Evolutionary conservation across 2,329 filamentous ascomycete genomes (phyloP).

Genomic region (Hortaea werneckii): DNA sequence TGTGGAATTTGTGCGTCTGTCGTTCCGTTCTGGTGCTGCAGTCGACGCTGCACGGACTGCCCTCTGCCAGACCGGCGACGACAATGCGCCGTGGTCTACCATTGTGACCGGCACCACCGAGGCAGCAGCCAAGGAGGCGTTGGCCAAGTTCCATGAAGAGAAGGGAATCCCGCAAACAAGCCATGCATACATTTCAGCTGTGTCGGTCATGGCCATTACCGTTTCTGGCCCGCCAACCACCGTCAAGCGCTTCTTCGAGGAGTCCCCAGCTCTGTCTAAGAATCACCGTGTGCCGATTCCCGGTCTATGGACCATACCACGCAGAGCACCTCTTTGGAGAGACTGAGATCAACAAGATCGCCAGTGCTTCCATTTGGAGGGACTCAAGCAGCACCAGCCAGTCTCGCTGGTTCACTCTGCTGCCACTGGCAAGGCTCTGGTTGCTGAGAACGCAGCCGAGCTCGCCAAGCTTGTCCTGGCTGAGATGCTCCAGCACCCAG

Average conservation of each 20-base stretch:
- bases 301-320: conserved; percentile 50
- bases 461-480: conserved; percentile 33
- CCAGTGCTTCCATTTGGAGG: conserved; percentile 31
- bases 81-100: conserved; percentile 56
- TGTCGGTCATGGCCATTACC: conserved; percentile 49
- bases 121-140: conserved; percentile 39
- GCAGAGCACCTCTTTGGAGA: conserved; percentile 45
- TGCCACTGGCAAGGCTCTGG: conserved; percentile 35
- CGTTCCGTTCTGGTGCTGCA: conserved; percentile 51
- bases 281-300: conserved; percentile 44
- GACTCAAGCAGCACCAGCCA: conserved; percentile 34
- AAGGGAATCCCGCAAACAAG: conserved; percentile 42
- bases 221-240: conserved; percentile 49
- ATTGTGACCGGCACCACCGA: conserved; percentile 50
- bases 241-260: conserved; percentile 41
- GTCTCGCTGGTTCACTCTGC: conserved; percentile 38
- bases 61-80: conserved; percentile 43
- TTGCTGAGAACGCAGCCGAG: conserved; percentile 36
- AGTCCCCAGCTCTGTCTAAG: conserved; percentile 38
- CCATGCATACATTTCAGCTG: conserved; percentile 49
- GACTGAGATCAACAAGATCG: conserved; percentile 42
- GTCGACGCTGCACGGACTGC: conserved; percentile 34
- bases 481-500: conserved; percentile 38
- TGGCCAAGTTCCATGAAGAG: conserved; percentile 49
- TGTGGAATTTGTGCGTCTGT: conserved; percentile 53